phyloP scores from a whole-genome alignment of 441 rosid species.

The Gossypium schwendimanii region DNA sequence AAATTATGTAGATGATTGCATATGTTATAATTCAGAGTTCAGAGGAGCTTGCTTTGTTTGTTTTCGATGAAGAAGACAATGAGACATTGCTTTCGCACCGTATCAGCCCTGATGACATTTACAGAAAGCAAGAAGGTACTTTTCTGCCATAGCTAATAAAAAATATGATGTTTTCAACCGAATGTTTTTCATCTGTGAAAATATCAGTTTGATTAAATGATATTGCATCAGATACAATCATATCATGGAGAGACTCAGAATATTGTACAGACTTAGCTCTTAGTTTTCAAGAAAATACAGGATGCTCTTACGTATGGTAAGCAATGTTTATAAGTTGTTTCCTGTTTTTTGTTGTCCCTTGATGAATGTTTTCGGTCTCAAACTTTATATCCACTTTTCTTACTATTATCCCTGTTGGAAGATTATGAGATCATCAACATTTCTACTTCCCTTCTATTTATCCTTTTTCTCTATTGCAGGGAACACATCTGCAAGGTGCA shows the following conservation, averaged over 20 bases:
- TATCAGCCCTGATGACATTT: conserved; percentile 77
- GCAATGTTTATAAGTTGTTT: conserved; percentile 12
- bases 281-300: conserved; percentile 93
- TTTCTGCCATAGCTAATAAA: conserved; percentile 8
- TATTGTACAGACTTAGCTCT: conserved; percentile 85
- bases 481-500: conserved; percentile 81
- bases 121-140: conserved; percentile 97
- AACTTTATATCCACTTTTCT: background rate
- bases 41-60: conserved; percentile 77
- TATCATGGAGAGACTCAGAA: conserved; percentile 98
- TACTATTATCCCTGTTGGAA: background rate
- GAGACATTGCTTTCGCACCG: conserved; percentile 87
- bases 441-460: conserved; percentile 13
- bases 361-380: background rate
- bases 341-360: background rate
- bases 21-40: conserved; percentile 58
- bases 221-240: conserved; percentile 67
- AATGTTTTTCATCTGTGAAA: background rate
- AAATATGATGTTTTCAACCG: background rate
- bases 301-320: conserved; percentile 96
- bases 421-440: background rate
- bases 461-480: conserved; percentile 39
- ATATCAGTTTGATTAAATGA: conserved; percentile 8
- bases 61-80: conserved; percentile 87
- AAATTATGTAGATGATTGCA: background rate